phyloP scores from a whole-genome alignment of 139 green algal genomes.

The Dunaliella primolecta region DNA sequence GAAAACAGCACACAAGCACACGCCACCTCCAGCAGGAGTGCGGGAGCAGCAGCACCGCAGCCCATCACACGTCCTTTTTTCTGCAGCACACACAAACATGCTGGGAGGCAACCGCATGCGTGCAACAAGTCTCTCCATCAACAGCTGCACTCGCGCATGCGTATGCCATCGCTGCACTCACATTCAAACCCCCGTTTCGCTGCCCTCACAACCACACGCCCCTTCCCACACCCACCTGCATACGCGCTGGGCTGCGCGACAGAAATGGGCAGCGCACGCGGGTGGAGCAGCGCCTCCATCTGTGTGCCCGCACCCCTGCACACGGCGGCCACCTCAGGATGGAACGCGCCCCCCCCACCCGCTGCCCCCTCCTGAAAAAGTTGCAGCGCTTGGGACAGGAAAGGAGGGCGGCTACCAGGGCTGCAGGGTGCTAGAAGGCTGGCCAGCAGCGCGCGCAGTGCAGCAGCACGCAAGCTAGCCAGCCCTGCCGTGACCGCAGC shows the following conservation, averaged over 20 bases:
- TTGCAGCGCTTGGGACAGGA: neutral
- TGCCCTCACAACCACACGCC: too few relatives aligned
- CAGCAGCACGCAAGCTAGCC: neutral
- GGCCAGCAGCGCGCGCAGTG: neutral
- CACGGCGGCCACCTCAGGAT: neutral
- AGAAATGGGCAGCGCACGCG: neutral
- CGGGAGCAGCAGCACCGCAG: too few relatives aligned
- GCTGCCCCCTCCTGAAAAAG: neutral
- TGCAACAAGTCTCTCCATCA: too few relatives aligned
- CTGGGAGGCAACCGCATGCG: too few relatives aligned
- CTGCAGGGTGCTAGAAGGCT: neutral
- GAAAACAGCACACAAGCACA: too few relatives aligned
- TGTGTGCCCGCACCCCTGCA: neutral
- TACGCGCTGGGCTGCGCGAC: neutral
- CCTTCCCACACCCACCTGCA: neutral
- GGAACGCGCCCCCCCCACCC: too few relatives aligned
- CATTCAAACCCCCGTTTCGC: too few relatives aligned
- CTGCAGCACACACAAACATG: too few relatives aligned
- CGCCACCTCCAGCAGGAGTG: too few relatives aligned
- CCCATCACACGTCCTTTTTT: too few relatives aligned
- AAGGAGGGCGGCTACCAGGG: neutral
- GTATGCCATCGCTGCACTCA: too few relatives aligned
- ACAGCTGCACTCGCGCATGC: too few relatives aligned
- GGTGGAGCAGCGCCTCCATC: neutral
- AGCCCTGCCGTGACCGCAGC: neutral